These are phyloP conservation scores for Coniochaeta prunicola DNA, from an alignment of 2,329 filamentous ascomycete genomes.

Conservation along the genomic window DNA sequence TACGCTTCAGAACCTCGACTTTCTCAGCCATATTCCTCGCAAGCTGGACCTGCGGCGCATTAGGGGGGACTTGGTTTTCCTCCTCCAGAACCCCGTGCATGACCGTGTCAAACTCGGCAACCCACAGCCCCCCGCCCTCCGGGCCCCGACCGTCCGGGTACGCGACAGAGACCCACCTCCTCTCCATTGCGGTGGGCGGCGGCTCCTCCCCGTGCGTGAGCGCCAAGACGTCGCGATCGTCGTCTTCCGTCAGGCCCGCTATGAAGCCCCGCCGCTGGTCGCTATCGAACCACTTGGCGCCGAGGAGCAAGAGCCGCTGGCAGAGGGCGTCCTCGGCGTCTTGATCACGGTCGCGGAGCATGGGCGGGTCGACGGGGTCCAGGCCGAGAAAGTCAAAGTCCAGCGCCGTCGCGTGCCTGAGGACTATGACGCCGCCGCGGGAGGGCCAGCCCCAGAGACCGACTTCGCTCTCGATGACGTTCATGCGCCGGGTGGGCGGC, in stretches of 20 bases:
- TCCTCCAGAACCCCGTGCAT: background rate
- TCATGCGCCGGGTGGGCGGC: background rate
- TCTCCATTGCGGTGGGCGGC: background rate
- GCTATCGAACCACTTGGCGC: slow-evolving; percentile 1
- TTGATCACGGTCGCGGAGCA: background rate
- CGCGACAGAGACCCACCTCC: background rate
- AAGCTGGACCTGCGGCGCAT: background rate
- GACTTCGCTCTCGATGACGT: background rate
- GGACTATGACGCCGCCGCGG: background rate
- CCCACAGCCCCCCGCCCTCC: background rate
- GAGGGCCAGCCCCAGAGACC: background rate
- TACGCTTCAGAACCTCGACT: slow-evolving; percentile 1
- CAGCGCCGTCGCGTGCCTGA: background rate
- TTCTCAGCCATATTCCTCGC: slow-evolving; percentile 1
- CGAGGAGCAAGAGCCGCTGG: background rate
- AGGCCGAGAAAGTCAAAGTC: background rate
- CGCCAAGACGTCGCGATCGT: background rate
- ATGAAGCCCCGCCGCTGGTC: background rate
- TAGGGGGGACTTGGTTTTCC: background rate
- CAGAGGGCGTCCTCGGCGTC: background rate
- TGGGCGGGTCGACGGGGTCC: background rate
- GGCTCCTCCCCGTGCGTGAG: background rate
- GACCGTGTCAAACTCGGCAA: slow-evolving; percentile 3
- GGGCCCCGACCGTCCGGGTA: background rate
- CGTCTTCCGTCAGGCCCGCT: background rate